Base-by-base conservation (phyloP, 768 basidiomycete species). In the Podaxis sp. region DNA sequence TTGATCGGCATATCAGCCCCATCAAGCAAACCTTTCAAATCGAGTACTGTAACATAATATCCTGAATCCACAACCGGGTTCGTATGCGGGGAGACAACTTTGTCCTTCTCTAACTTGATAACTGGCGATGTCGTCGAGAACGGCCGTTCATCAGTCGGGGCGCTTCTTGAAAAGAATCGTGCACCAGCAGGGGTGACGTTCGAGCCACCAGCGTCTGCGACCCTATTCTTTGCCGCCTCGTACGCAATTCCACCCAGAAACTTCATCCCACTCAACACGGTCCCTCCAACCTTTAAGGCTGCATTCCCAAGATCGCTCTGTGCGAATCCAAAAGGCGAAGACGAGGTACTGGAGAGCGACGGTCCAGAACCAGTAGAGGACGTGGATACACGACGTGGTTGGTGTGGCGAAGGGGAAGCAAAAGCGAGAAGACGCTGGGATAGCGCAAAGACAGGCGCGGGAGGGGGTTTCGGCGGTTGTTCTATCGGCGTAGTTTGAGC, bases 401-500 rank as follows among this genome's bases (percentile, higher is more conserved):
- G 0, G 64, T 51, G 3, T 65, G 71, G 55, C 11, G 66, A 55
- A 1, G 71, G 65, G 0, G 70, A 71, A 8, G 83, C 80, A 66
- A 82, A 90, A 3, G 86, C 88, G 13, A 91, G 76, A 25, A 92
- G 81, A 9, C 89, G 85, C 38, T 79, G 73, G 12, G 86, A 86
- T 19, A 89, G 75, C 2, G 86, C 78, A 69, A 84, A 90, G 9
- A 88, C 73, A 1, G 90, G 84, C 8, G n/a, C 66, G 73, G 78
- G 36, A 66, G 59, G 19, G 63, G 61, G 15, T 38, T 22, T 40
- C 36, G 36, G 37, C 27, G 57, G 57, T 40, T 40, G 59, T 4
- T 59, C 62, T 63, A 57, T 46, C 17, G 52, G 40, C 15, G 43
- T 37, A 11, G 40, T 11, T 1, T 55, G 63, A 36, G 64, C 66